phyloP scores from a whole-genome alignment of 1,139 yeast species.

The Blastobotrys serpentis region DNA sequence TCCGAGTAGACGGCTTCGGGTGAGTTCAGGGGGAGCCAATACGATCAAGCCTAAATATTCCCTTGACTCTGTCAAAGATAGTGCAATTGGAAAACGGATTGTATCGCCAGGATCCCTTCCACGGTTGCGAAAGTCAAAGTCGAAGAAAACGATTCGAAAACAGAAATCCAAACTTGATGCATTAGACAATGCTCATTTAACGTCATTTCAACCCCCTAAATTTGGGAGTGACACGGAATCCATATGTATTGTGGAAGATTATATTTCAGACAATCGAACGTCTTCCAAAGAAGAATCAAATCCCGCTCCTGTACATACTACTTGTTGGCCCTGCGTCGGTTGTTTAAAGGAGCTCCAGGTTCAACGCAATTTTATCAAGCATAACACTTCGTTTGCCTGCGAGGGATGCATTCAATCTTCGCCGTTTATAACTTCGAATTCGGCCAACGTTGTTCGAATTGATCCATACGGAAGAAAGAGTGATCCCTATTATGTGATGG shows the following conservation, averaged over 20 bases:
- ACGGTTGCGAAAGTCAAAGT: slow-evolving; percentile 3
- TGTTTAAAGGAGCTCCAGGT: slow-evolving; percentile 6
- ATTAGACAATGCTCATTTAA: slow-evolving; percentile 58
- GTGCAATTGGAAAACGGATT: slow-evolving; percentile 5
- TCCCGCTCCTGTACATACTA: not conserved
- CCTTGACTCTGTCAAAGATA: slow-evolving; percentile 6
- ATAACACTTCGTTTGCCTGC: slow-evolving; percentile 15
- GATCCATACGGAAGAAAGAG: slow-evolving; percentile 12
- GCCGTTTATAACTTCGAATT: slow-evolving; percentile 7
- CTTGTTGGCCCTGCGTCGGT: slow-evolving; percentile 4
- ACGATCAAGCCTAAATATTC: slow-evolving; percentile 6
- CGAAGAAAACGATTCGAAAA: slow-evolving; percentile 22
- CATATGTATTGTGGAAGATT: slow-evolving; percentile 33
- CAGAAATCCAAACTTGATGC: slow-evolving; percentile 56
- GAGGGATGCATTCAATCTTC: slow-evolving; percentile 15
- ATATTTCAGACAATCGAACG: slow-evolving; percentile 25
- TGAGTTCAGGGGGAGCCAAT: not conserved
- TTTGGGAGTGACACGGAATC: slow-evolving; percentile 27
- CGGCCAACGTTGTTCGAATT: slow-evolving; percentile 9
- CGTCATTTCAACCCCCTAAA: slow-evolving; percentile 54
- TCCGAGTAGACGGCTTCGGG: slow-evolving; percentile 6
- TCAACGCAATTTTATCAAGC: slow-evolving; percentile 2
- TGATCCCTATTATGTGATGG: slow-evolving; percentile 21
- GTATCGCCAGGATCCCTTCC: slow-evolving; percentile 3
- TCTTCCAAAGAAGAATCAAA: not conserved